Conservation (phyloP, 1,284 basidiomycete species). For the Xanthoconium separans region DNA sequence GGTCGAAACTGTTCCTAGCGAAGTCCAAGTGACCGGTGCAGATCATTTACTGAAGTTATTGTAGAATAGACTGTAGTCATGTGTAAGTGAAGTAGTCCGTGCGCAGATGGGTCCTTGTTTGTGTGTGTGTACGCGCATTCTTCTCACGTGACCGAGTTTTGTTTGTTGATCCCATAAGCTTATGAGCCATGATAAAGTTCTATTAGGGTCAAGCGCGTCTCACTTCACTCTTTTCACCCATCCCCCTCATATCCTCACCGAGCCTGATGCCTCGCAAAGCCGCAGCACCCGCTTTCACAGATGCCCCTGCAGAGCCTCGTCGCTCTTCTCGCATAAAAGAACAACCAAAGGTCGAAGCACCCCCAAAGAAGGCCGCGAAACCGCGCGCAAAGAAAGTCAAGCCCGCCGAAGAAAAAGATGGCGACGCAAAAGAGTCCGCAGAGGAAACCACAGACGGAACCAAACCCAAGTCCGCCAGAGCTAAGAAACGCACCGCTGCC, state of each 20-base stretch:
- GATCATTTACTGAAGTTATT: slow-evolving; percentile 62
- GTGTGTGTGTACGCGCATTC: slow-evolving; percentile 29
- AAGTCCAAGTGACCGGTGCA: slow-evolving; percentile 63
- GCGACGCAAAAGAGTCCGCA: slow-evolving; percentile 35
- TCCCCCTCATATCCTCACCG: slow-evolving; percentile 7
- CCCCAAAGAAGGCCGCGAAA: slow-evolving; percentile 60
- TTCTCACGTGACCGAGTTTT: slow-evolving; percentile 33
- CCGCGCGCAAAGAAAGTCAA: slow-evolving; percentile 53
- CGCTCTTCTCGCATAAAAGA: slow-evolving; percentile 75
- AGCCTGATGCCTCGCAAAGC: slow-evolving; percentile 68
- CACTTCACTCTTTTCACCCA: slow-evolving; percentile 7
- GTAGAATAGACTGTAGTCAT: slow-evolving; percentile 22
- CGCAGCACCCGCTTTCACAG: slow-evolving; percentile 37
- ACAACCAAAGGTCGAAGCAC: slow-evolving; percentile 51
- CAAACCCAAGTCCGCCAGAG: slow-evolving; percentile 57
- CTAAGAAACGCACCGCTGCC: slow-evolving; percentile 50
- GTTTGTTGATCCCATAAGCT: slow-evolving; percentile 31
- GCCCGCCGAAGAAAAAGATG: slow-evolving; percentile 36
- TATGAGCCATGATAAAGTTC: slow-evolving; percentile 33
- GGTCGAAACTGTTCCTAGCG: slow-evolving; percentile 47
- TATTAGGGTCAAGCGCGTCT: slow-evolving; percentile 33
- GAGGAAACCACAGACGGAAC: slow-evolving; percentile 26
- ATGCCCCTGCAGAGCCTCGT: slow-evolving; percentile 42
- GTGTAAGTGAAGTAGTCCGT: slow-evolving; percentile 6
- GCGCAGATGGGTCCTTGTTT: slow-evolving; percentile 21